Percentiles rank a stretch among this genome's conserved stretches.
Evolutionary conservation across 495 filamentous ascomycete species (phyloP).

Genomic region (Penicillium desertorum): DNA sequence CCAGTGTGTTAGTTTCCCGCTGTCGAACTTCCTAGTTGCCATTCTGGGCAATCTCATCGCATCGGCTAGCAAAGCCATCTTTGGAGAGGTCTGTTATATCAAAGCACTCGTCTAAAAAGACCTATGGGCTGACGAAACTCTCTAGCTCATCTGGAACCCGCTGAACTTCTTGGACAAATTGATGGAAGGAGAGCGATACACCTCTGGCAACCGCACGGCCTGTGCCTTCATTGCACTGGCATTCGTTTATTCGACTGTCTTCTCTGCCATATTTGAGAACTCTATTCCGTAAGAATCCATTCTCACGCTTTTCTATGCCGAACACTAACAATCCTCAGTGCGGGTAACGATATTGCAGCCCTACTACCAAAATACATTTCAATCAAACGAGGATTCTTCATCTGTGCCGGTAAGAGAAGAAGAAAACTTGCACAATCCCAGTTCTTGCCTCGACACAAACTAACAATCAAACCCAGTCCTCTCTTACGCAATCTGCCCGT

Average conservation of each 20-base stretch:
- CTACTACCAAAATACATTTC: conserved; percentile 33
- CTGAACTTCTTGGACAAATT: conserved; percentile 26
- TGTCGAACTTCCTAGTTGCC: conserved; percentile 31
- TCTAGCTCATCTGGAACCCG: conserved; percentile 32
- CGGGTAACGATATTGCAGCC: conserved; percentile 34
- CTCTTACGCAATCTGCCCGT: conserved; percentile 35
- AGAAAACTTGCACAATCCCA: neutral
- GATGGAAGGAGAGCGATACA: conserved; percentile 33
- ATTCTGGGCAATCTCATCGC: conserved; percentile 29
- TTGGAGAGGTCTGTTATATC: conserved; percentile 22
- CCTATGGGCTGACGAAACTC: neutral
- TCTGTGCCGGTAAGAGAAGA: conserved; percentile 22
- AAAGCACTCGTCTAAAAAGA: too few relatives aligned
- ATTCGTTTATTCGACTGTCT: conserved; percentile 30
- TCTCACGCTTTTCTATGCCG: neutral
- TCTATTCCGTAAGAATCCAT: conserved; percentile 26
- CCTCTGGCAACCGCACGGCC: conserved; percentile 23
- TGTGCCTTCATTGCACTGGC: conserved; percentile 29
- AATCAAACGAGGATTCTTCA: conserved; percentile 33
- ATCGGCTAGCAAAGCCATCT: conserved; percentile 20
- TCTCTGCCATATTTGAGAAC: conserved; percentile 33
- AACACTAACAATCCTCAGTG: conserved; percentile 15
- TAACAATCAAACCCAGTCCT: conserved; percentile 15
- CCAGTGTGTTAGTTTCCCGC: conserved; percentile 36
- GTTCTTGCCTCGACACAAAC: neutral